phyloP scores from a whole-genome alignment of 805 yeast genomes.

The Jamesozyma piceae region DNA sequence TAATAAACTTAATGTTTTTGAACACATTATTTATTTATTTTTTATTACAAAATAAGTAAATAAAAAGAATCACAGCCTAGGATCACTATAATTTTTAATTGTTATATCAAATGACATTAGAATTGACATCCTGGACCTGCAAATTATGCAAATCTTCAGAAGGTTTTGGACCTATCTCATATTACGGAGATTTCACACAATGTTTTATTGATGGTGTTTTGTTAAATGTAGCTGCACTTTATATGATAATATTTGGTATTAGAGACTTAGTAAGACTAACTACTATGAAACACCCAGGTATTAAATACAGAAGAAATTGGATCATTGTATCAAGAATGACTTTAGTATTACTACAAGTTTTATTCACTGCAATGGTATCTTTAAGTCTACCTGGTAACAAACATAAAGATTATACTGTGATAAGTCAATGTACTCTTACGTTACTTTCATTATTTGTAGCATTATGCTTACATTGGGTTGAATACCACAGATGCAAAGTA shows the following conservation, averaged over 20 bases:
- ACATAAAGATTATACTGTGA: conserved; percentile 13
- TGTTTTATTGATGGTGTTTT: conserved; percentile 50
- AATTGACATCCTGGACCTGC: conserved; percentile 8
- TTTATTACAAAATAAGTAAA: too few relatives aligned
- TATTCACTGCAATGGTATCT: conserved; percentile 22
- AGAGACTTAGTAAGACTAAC: conserved; percentile 28
- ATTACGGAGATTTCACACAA: conserved; percentile 47
- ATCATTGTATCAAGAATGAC: conserved; percentile 28
- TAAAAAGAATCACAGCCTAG: too few relatives aligned
- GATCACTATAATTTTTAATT: too few relatives aligned
- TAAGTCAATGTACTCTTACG: conserved; percentile 22
- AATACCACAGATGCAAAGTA: conserved; percentile 54
- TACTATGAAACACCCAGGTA: conserved; percentile 17
- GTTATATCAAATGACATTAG: neutral
- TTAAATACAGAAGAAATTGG: conserved; percentile 35
- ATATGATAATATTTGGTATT: conserved; percentile 37
- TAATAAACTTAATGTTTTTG: too few relatives aligned
- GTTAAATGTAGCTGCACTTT: conserved; percentile 34
- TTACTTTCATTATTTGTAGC: conserved; percentile 41
- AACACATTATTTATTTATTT: too few relatives aligned
- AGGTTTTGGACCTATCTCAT: conserved; percentile 38
- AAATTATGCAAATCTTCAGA: conserved; percentile 25
- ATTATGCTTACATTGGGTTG: conserved; percentile 54
- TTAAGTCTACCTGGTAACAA: conserved; percentile 14
- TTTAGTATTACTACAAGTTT: conserved; percentile 28